phyloP scores from a whole-genome alignment of 1,284 basidiomycete genomes.

The Albatrellus sp. region DNA sequence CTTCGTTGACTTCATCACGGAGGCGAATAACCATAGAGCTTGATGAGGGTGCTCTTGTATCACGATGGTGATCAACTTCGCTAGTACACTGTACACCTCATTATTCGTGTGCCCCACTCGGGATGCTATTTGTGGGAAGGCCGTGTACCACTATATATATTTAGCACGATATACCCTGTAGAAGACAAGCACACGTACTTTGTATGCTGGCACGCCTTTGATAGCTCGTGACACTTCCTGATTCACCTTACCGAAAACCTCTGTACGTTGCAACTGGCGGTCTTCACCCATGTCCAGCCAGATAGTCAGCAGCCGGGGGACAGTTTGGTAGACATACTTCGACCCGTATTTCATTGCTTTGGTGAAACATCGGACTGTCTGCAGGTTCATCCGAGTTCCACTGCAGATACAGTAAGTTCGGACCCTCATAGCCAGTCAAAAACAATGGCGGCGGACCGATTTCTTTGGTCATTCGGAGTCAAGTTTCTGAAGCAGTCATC shows the following conservation, averaged over 20 bases:
- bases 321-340: slow-evolving; percentile 94
- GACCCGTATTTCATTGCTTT: slow-evolving; percentile 76
- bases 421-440: slow-evolving; percentile 1
- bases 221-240: slow-evolving; percentile 41
- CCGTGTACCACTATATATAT: slow-evolving; percentile 78
- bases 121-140: slow-evolving; percentile 95
- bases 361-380: slow-evolving; percentile 60
- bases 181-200: slow-evolving; percentile 29
- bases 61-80: slow-evolving; percentile 63
- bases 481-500: slow-evolving; percentile 61
- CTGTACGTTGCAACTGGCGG: slow-evolving; percentile 18
- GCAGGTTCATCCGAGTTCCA: slow-evolving; percentile 44
- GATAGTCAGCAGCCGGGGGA: slow-evolving; percentile 88
- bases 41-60: slow-evolving; percentile 83
- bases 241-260: slow-evolving; percentile 46
- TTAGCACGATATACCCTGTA: background rate
- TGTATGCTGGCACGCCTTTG: slow-evolving; percentile 59
- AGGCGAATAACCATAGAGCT: slow-evolving; percentile 87
- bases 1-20: slow-evolving; percentile 81
- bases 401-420: slow-evolving; percentile 19
- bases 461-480: slow-evolving; percentile 32
- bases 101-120: slow-evolving; percentile 75
- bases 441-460: slow-evolving; percentile 27
- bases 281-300: slow-evolving; percentile 92
- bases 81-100: slow-evolving; percentile 57